phyloP scores from a whole-genome alignment of 2,329 filamentous ascomycete genomes.

The Colletotrichum brevisporum region DNA sequence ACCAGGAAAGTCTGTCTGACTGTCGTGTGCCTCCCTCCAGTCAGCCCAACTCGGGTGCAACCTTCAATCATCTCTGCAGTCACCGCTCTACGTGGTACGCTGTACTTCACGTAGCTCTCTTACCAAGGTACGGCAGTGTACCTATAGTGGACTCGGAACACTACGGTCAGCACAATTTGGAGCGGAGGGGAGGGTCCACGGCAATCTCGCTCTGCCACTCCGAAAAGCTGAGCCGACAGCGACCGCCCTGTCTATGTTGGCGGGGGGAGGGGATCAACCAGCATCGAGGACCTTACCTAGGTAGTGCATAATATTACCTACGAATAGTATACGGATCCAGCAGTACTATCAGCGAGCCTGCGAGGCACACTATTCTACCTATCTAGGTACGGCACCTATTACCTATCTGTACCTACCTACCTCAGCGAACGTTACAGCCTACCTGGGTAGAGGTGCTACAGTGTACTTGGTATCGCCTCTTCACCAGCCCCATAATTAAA shows the following conservation, averaged over 20 bases:
- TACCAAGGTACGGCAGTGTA: neutral
- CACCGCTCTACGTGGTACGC: neutral
- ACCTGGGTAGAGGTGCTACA: no score
- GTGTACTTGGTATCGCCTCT: slow-evolving; percentile 25
- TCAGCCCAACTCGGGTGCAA: no score
- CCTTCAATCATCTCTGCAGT: no score
- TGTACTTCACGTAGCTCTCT: neutral
- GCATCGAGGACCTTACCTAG: neutral
- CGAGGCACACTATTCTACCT: neutral
- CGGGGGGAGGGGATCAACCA: slow-evolving; percentile 1
- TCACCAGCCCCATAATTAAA: neutral
- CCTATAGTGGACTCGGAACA: neutral
- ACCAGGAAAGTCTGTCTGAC: neutral
- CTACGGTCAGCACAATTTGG: neutral
- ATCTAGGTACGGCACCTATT: no score
- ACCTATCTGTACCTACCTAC: no score
- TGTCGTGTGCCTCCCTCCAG: neutral
- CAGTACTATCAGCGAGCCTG: neutral
- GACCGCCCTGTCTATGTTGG: slow-evolving; percentile 27
- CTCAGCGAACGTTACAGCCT: slow-evolving; percentile 4
- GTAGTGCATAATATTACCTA: no score
- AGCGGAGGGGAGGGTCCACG: slow-evolving; percentile 18
- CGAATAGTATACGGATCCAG: no score
- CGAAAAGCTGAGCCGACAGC: slow-evolving; percentile 26
- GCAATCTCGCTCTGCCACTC: slow-evolving; percentile 36